These are phyloP conservation scores for Phyllosticta paracitricarpa DNA, from an alignment of 2,329 filamentous ascomycete species.

Conservation along the genomic window DNA sequence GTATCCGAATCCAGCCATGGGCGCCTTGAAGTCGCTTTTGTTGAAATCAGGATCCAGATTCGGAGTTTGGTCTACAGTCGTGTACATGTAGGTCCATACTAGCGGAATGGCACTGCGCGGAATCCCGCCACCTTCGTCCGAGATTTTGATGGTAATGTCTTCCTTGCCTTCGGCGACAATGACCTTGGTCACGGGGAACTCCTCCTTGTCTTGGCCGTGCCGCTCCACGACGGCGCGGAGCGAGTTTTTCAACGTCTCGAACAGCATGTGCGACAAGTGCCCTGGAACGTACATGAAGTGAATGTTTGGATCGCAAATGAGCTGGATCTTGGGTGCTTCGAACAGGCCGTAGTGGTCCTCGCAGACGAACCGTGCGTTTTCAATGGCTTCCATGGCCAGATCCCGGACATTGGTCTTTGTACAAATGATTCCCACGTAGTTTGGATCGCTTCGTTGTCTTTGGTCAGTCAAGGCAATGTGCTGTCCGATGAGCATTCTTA, in stretches of 20 bases:
- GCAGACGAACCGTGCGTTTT: conserved; percentile 97
- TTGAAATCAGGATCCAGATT: conserved; percentile 95
- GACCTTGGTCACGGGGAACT: conserved; percentile 93
- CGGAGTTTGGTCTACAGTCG: conserved; percentile 91
- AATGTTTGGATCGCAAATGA: conserved; percentile 87
- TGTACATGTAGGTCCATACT: conserved; percentile 99
- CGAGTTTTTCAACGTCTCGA: conserved; percentile 98
- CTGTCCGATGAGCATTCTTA: conserved; percentile 97
- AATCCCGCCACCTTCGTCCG: conserved; percentile 93
- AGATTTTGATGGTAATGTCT: conserved; percentile 98
- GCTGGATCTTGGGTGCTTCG: conserved; percentile 90
- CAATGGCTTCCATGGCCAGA: conserved; percentile 91
- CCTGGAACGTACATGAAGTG: conserved; percentile 99
- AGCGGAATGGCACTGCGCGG: conserved; percentile 85
- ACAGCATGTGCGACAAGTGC: conserved; percentile 98
- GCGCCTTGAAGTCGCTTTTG: conserved; percentile 97
- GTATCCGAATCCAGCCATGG: conserved; percentile 99
- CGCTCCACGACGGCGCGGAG: conserved; percentile 92
- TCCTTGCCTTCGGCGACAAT: conserved; percentile 97
- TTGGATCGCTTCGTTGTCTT: conserved; percentile 75
- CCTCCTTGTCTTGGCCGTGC: conserved; percentile 88
- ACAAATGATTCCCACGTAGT: conserved; percentile 97
- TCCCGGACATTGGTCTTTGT: conserved; percentile 96
- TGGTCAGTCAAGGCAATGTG: conserved; percentile 96
- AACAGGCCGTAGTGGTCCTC: conserved; percentile 98